These are phyloP conservation scores for Myxozyma mucilagina DNA, from an alignment of 805 yeast species.

Conservation along the genomic window DNA sequence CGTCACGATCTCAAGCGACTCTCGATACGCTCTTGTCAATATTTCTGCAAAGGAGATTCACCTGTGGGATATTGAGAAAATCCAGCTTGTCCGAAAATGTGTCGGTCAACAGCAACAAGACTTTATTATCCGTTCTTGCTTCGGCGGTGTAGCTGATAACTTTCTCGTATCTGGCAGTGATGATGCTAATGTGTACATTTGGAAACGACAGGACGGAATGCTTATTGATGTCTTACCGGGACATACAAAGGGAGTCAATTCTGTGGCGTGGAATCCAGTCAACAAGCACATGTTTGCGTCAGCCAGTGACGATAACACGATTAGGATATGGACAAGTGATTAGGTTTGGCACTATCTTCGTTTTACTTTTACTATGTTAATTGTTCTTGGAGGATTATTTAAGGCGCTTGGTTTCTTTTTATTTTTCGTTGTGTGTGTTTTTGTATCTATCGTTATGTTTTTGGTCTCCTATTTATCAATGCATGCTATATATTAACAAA, in stretches of 20 bases:
- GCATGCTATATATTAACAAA: not conserved
- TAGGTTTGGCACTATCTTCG: not conserved
- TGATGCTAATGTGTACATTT: constrained; percentile 72
- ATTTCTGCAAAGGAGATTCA: constrained; percentile 72
- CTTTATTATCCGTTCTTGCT: constrained; percentile 70
- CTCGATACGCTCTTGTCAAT: constrained; percentile 58
- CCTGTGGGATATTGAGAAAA: constrained; percentile 70
- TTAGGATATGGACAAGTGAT: constrained; percentile 28
- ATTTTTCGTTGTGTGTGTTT: not conserved
- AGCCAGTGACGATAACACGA: constrained; percentile 78
- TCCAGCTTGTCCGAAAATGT: constrained; percentile 60
- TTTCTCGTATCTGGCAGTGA: constrained; percentile 80
- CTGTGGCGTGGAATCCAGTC: constrained; percentile 71
- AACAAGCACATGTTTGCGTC: constrained; percentile 64
- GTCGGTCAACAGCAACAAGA: constrained; percentile 72
- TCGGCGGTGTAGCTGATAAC: constrained; percentile 71
- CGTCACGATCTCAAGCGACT: constrained; percentile 59
- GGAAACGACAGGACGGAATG: constrained; percentile 74
- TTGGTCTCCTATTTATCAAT: not conserved
- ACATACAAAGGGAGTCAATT: constrained; percentile 67
- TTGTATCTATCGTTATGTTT: not conserved
- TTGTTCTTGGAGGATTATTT: not conserved
- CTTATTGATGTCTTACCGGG: constrained; percentile 61
- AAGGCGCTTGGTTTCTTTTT: constrained; percentile 7
- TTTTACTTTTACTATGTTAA: not conserved